Evolutionary conservation across 495 filamentous ascomycete species (phyloP).

Genomic region (Rostrohypoxylon terebratum): DNA sequence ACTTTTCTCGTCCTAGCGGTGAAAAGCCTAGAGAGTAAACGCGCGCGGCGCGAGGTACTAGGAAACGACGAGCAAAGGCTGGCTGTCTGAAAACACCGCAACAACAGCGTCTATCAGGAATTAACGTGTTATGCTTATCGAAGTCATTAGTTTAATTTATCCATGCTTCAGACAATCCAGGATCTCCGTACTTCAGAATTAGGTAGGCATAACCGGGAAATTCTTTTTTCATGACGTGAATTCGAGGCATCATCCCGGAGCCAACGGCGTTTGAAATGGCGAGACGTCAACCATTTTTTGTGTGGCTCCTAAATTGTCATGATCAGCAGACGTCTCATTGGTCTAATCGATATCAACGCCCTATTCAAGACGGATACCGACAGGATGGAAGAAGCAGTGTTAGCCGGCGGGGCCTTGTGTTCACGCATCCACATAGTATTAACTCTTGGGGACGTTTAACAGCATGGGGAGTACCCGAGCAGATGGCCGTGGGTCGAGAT

Average conservation of each 20-base stretch:
- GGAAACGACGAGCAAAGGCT: neutral
- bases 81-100: neutral
- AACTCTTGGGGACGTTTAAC: constrained; percentile 14
- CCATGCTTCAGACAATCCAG: neutral
- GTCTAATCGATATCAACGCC: constrained; percentile 7
- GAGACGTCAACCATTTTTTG: constrained; percentile 14
- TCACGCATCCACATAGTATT: constrained; percentile 23
- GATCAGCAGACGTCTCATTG: constrained; percentile 9
- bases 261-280: constrained; percentile 12
- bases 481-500: constrained; percentile 13
- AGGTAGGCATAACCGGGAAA: constrained; percentile 4
- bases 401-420: constrained; percentile 23
- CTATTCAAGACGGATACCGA: constrained; percentile 40
- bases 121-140: neutral
- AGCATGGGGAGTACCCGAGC: constrained; percentile 23
- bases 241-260: neutral
- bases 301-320: neutral
- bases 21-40: neutral
- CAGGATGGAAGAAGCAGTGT: constrained; percentile 31
- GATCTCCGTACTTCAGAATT: constrained; percentile 1
- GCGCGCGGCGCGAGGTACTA: neutral
- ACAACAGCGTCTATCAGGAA: neutral
- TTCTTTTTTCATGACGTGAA: neutral
- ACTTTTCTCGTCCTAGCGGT: neutral
- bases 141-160: neutral